Conservation (phyloP, 176 grass and related monocot species). For the Oryza punctata region DNA sequence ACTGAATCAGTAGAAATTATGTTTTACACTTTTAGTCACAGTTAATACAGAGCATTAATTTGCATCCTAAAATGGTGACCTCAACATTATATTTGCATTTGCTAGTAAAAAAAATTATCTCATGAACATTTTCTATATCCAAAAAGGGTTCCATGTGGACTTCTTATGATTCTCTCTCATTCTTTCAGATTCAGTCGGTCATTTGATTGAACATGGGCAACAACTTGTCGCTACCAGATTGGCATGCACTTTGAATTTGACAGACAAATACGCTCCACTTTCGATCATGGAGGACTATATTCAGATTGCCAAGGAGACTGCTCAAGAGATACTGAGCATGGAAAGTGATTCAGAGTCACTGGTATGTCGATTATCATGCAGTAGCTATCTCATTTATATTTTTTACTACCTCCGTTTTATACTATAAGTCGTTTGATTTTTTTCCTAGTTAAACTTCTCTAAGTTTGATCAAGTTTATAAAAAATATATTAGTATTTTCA, state of each 20-base stretch:
- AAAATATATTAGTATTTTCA: no score
- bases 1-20: background rate
- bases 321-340: constrained; percentile 41
- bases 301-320: constrained; percentile 33
- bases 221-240: constrained; percentile 39
- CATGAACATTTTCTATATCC: background rate
- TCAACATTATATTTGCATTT: background rate
- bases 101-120: background rate
- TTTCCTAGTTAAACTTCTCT: no score
- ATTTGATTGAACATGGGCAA: constrained; percentile 35
- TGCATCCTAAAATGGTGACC: background rate
- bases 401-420: background rate
- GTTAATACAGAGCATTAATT: background rate
- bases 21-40: background rate
- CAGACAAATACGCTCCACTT: constrained; percentile 36
- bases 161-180: background rate
- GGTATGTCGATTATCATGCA: constrained; percentile 28
- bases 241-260: constrained; percentile 35
- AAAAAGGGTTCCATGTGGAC: background rate
- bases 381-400: background rate
- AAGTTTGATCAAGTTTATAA: no score
- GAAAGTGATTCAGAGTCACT: constrained; percentile 36
- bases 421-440: no score
- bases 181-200: constrained; percentile 33
- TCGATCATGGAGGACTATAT: constrained; percentile 36